phyloP scores from a whole-genome alignment of 495 filamentous ascomycete species.

The Daldinia loculata region DNA sequence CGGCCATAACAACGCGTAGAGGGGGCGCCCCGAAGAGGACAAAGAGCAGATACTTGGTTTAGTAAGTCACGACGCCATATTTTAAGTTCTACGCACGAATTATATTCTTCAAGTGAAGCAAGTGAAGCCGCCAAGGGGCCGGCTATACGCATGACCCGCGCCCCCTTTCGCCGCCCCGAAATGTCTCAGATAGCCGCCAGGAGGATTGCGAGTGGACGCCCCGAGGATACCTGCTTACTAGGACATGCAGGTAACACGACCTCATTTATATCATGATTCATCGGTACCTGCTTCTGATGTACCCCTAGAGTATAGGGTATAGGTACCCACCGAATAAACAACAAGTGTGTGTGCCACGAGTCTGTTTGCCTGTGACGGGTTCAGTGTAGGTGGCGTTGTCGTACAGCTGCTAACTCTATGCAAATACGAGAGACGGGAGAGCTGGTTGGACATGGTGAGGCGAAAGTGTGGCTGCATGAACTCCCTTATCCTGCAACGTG shows the following conservation, averaged over 20 bases:
- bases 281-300: not conserved
- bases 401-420: not conserved
- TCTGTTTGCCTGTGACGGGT: not conserved
- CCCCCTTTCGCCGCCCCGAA: conserved; percentile 8
- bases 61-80: not conserved
- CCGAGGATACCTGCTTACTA: not conserved
- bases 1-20: not conserved
- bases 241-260: not conserved
- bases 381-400: not conserved
- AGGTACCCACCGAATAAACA: not conserved
- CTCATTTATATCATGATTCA: not conserved
- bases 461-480: not conserved
- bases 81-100: not conserved
- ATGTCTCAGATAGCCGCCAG: not conserved
- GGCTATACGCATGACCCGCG: conserved; percentile 4
- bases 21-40: not conserved
- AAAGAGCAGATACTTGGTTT: not conserved
- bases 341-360: not conserved
- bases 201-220: not conserved
- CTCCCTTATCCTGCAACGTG: not conserved
- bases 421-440: not conserved
- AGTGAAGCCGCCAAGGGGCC: not conserved
- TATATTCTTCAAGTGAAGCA: not conserved
- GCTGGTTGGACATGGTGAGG: not conserved
- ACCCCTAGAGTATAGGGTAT: not conserved